Evolutionary conservation across 345 rosid genomes (phyloP), one percentile per base, ranked within the genome.

Genomic region (Isatis tinctoria): DNA sequence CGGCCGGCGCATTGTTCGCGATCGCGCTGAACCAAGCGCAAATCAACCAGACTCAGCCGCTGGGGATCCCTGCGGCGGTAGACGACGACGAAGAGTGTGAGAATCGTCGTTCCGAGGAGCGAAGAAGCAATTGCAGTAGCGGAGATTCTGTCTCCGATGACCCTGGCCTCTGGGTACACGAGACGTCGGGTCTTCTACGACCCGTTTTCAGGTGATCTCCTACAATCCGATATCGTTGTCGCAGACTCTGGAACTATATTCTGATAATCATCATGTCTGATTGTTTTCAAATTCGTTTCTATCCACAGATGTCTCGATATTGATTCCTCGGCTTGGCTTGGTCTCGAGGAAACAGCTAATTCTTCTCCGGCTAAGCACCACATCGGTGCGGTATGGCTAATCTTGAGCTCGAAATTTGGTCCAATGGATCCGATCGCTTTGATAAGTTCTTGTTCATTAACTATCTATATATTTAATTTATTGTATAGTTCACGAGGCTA

Each of bases 21-120:
- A 82, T 91, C 73, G 85, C 97, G 11, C 75, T 95, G 14, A 86
- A 90, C 85, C 92, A 94, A 82, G 96, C 97, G 41, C 99, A 94
- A 84, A 79, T 85, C 80, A 87, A 88, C 80, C 99, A 92, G 60
- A 86, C 90, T 65, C 87, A 76, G 11, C 97, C 85, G 28, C 67
- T 90, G 6, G 93, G 97, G 72, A 36, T 63, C 32, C 78, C 80
- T 2, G 3, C 67, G 14, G 81, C 80, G 18, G 7, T 70, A 57
- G 79, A 72, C 10, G 82, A 73, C 28, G 81, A 74, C 6, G 67
- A 16, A 18, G 75, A 39, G 20, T 8, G 52, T 13, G 70, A 37
- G 18, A 67, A 37, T 51, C 48, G 49, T n/a, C 64, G 80, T 6
- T 9, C 75, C 2, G 78, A 47, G 32, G 96, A 86, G 12, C 79